These are phyloP conservation scores for Rhodocollybia butyracea DNA, from an alignment of 768 basidiomycete species.

Conservation along the genomic window DNA sequence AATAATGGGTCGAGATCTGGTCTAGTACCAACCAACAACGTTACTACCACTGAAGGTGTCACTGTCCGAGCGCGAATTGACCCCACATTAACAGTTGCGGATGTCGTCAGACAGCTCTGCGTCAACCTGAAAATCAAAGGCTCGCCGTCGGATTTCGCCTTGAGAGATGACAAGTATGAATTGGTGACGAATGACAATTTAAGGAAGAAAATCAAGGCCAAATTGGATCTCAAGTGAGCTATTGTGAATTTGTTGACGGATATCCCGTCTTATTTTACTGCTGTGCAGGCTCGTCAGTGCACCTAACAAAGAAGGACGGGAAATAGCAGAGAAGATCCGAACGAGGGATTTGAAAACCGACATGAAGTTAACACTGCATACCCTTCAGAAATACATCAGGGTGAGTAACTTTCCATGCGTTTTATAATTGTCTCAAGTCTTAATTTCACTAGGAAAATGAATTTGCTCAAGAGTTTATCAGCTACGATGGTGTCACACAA, in stretches of 20 bases:
- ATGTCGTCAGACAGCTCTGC: constrained; percentile 82
- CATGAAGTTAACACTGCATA: constrained; percentile 70
- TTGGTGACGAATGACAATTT: constrained; percentile 87
- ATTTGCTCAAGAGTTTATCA: constrained; percentile 78
- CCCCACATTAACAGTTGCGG: constrained; percentile 77
- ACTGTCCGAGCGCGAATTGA: constrained; percentile 84
- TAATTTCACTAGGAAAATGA: constrained; percentile 62
- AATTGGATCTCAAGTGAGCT: constrained; percentile 72
- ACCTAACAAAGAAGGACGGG: constrained; percentile 74
- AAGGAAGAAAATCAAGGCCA: constrained; percentile 74
- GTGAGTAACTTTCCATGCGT: constrained; percentile 35
- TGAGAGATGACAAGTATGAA: constrained; percentile 81
- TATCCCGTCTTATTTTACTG: not conserved
- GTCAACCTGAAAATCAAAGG: constrained; percentile 78
- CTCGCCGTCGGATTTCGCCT: constrained; percentile 65
- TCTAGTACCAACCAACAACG: constrained; percentile 80
- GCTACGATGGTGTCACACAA: constrained; percentile 64
- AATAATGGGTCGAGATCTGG: constrained; percentile 37
- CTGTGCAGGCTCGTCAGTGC: constrained; percentile 68
- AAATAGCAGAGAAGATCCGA: constrained; percentile 68
- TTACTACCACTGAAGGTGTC: constrained; percentile 70
- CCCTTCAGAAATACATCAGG: constrained; percentile 75
- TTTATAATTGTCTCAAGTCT: constrained; percentile 1
- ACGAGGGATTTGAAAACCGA: constrained; percentile 55
- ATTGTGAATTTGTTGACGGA: not conserved